These are phyloP conservation scores for Naegleria lovaniensis DNA, from an alignment of 208 protist species.

Conservation along the genomic window DNA sequence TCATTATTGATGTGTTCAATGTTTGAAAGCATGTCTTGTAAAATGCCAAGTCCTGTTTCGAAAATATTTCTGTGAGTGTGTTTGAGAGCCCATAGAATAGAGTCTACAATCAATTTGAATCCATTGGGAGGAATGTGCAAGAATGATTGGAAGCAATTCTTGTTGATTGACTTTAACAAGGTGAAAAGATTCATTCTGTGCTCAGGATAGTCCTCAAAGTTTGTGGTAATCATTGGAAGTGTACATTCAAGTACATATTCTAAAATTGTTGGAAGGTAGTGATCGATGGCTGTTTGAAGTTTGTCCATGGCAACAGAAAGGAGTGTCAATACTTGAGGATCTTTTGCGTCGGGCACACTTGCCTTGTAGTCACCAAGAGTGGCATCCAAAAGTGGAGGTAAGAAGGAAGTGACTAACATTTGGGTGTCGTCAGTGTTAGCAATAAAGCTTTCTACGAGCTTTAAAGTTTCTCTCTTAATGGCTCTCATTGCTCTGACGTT, in stretches of 20 bases:
- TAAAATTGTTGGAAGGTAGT: slow-evolving; percentile 83
- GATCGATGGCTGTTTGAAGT: slow-evolving; percentile 50
- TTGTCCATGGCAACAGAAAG: neutral
- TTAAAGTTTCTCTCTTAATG: slow-evolving; percentile 88
- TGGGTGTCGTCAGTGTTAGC: slow-evolving; percentile 67
- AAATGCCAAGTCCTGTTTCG: slow-evolving; percentile 16
- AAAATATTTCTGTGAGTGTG: slow-evolving; percentile 6
- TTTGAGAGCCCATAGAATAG: slow-evolving; percentile 23
- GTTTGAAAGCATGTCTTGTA: slow-evolving; percentile 1
- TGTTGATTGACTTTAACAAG: slow-evolving; percentile 88
- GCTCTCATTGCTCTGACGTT: slow-evolving; percentile 68
- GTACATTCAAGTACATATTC: slow-evolving; percentile 92
- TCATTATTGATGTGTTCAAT: neutral
- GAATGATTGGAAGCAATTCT: slow-evolving; percentile 78
- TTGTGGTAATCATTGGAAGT: slow-evolving; percentile 93
- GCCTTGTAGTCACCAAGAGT: slow-evolving; percentile 90
- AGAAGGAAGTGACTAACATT: slow-evolving; percentile 72
- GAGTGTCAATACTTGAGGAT: slow-evolving; percentile 80
- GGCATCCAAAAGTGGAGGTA: slow-evolving; percentile 86
- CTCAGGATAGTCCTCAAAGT: slow-evolving; percentile 92
- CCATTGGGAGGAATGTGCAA: slow-evolving; percentile 38
- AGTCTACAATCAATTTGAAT: slow-evolving; percentile 18
- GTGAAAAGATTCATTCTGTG: slow-evolving; percentile 94
- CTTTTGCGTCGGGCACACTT: slow-evolving; percentile 72
- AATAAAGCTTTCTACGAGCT: slow-evolving; percentile 87